Conservation (phyloP, 2,329 filamentous ascomycete genomes). For the Penicillium sp. region DNA sequence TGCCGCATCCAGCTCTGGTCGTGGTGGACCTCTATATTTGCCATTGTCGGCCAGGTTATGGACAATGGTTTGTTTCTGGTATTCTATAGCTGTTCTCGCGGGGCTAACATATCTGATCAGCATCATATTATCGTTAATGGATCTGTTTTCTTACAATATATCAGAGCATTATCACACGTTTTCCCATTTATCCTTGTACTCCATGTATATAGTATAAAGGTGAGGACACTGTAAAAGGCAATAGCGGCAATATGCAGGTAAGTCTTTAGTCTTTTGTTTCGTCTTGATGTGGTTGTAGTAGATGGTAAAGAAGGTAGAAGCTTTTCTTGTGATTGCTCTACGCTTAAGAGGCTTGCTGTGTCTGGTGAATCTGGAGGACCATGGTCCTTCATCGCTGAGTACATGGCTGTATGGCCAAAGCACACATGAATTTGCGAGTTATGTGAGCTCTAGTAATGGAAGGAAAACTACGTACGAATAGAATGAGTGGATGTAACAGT, state of each 20-base stretch:
- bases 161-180: not conserved
- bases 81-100: not conserved
- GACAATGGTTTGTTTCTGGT: not conserved
- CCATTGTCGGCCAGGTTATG: not conserved
- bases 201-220: not conserved
- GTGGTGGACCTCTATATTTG: slow-evolving; percentile 2
- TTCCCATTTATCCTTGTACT: not conserved
- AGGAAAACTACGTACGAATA: not conserved
- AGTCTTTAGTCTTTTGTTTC: not conserved
- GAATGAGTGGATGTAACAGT: not conserved
- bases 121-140: not conserved
- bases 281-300: not conserved
- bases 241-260: not conserved
- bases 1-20: not conserved
- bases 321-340: not conserved
- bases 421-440: not conserved
- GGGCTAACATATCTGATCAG: slow-evolving; percentile 3
- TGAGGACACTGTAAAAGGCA: not conserved
- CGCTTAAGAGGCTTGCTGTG: not conserved
- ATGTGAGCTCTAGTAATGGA: not conserved
- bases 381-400: not conserved
- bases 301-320: not conserved
- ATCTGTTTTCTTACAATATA: not conserved
- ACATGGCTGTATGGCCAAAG: not conserved
- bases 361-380: not conserved